Percentiles rank a stretch among this genome's conserved stretches.
Conservation (phyloP, 768 basidiomycete genomes). For the Naganishia kalamii region DNA sequence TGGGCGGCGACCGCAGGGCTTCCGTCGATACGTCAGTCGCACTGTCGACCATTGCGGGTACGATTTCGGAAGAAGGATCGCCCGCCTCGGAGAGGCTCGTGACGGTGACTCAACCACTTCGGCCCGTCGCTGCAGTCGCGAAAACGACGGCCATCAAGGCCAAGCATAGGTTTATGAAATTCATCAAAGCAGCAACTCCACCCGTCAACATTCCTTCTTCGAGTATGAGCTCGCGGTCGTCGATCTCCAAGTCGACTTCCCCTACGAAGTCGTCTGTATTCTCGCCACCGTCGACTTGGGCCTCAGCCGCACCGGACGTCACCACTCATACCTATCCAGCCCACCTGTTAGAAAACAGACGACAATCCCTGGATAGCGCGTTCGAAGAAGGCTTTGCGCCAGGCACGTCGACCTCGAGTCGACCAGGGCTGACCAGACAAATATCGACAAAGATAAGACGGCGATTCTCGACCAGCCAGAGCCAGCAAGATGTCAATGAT, state of each 20-base stretch:
- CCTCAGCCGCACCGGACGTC: not conserved
- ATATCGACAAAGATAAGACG: constrained; percentile 19
- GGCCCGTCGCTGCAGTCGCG: constrained; percentile 33
- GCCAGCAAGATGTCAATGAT: not conserved
- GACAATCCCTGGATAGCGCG: constrained; percentile 17
- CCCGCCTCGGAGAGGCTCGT: not conserved
- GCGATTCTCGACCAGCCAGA: constrained; percentile 12
- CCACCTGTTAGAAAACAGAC: not conserved
- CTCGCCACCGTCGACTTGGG: not conserved
- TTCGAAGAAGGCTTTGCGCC: constrained; percentile 17
- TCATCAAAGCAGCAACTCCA: constrained; percentile 22
- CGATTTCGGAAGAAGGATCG: constrained; percentile 33
- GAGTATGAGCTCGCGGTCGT: not conserved
- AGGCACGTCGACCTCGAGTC: constrained; percentile 11
- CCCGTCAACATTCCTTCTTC: constrained; percentile 9
- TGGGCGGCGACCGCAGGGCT: constrained; percentile 46
- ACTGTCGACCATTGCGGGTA: constrained; percentile 23
- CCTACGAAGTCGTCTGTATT: not conserved
- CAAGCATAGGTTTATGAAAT: constrained; percentile 41
- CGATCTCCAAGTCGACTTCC: constrained; percentile 6
- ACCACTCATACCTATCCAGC: constrained; percentile 5
- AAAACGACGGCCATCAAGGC: constrained; percentile 36
- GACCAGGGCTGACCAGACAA: constrained; percentile 12
- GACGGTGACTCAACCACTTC: constrained; percentile 22
- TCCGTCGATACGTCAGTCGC: constrained; percentile 28